Percentiles rank a stretch among this genome's conserved stretches.
Conservation (phyloP, 2,329 filamentous ascomycete genomes). For the Cercospora janseana region DNA sequence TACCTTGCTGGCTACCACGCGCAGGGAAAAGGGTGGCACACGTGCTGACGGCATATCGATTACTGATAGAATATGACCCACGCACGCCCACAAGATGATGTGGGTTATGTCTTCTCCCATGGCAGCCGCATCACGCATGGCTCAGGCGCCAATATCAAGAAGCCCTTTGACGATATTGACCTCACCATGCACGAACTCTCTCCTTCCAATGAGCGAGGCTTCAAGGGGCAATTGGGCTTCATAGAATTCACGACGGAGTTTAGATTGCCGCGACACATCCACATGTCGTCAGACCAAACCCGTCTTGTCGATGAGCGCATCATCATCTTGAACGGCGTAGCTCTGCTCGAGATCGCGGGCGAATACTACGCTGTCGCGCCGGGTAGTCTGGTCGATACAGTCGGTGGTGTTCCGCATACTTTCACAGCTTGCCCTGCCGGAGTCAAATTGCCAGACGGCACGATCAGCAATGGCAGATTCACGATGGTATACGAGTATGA, state of each 20-base stretch:
- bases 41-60: too few species aligned
- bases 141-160: slow-evolving; percentile 26
- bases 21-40: too few species aligned
- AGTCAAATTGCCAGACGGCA: slow-evolving; percentile 27
- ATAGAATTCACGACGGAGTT: slow-evolving; percentile 26
- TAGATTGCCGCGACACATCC: slow-evolving; percentile 28
- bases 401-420: slow-evolving; percentile 27
- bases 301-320: slow-evolving; percentile 26
- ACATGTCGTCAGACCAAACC: slow-evolving; percentile 24
- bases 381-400: slow-evolving; percentile 25
- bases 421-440: slow-evolving; percentile 29
- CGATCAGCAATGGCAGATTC: slow-evolving; percentile 23
- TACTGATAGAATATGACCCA: not conserved
- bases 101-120: slow-evolving; percentile 16
- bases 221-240: slow-evolving; percentile 24
- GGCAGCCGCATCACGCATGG: slow-evolving; percentile 28
- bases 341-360: slow-evolving; percentile 25
- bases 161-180: slow-evolving; percentile 25
- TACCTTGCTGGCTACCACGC: not conserved
- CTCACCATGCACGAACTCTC: slow-evolving; percentile 28
- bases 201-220: slow-evolving; percentile 24
- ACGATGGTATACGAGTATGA: slow-evolving; percentile 32
- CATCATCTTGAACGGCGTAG: slow-evolving; percentile 26
- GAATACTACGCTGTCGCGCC: slow-evolving; percentile 24
- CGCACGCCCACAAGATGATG: not conserved